These are phyloP conservation scores for Ploettnerulaceae sp. DNA, from an alignment of 2,329 filamentous ascomycete genomes.

Conservation along the genomic window DNA sequence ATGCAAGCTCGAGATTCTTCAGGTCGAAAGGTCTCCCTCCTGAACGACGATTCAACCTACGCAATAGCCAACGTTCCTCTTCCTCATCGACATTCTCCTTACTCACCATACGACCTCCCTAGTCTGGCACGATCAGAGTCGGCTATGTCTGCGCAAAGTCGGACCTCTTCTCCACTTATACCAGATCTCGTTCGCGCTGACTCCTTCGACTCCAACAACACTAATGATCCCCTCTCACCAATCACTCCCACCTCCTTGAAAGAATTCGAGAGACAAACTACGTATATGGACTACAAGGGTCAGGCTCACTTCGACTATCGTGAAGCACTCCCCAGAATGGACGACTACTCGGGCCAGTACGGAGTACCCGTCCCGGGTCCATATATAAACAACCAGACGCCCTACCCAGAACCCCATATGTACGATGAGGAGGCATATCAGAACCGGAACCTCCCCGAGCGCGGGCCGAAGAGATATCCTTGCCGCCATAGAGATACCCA, in stretches of 20 bases:
- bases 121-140: conserved; percentile 24
- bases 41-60: conserved; percentile 49
- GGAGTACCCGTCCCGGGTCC: neutral
- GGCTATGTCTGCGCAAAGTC: conserved; percentile 37
- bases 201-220: conserved; percentile 56
- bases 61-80: conserved; percentile 20
- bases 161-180: conserved; percentile 32
- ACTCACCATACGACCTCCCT: conserved; percentile 10
- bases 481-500: conserved; percentile 68
- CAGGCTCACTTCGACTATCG: conserved; percentile 39
- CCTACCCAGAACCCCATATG: conserved; percentile 20
- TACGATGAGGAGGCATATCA: conserved; percentile 26
- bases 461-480: conserved; percentile 58
- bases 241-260: conserved; percentile 47
- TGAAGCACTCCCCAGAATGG: conserved; percentile 11
- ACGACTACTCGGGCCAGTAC: conserved; percentile 17
- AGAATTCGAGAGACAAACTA: conserved; percentile 37
- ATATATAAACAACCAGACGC: conserved; percentile 5
- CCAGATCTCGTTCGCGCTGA: conserved; percentile 56
- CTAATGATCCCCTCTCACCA: conserved; percentile 51
- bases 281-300: conserved; percentile 28
- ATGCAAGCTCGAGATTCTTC: conserved; percentile 54
- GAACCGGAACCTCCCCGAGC: conserved; percentile 12
- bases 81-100: conserved; percentile 13
- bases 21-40: conserved; percentile 54